Base-by-base conservation (phyloP, 1,139 yeast genomes). In the Pichia sp. region DNA sequence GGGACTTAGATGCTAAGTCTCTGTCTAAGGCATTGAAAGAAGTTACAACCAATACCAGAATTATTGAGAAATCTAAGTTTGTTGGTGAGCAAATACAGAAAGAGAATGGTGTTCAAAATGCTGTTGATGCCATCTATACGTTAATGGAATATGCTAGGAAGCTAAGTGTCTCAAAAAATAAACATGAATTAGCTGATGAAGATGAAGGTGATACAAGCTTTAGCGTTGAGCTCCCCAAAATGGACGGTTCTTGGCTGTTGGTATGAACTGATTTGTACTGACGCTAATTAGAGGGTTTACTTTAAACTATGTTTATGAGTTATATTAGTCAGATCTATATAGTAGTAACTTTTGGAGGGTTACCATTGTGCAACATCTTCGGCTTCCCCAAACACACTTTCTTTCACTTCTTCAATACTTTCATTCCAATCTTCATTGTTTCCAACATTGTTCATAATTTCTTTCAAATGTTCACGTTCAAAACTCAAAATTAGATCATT, bases 281-380 rank as follows among this genome's bases (percentile, higher is more conserved):
- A n/a, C n/a, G n/a, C n/a, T n/a, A n/a, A n/a, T n/a, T n/a, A n/a
- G n/a, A n/a, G n/a, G n/a, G n/a, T n/a, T n/a, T n/a, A n/a, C n/a
- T n/a, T 9, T 24, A 17, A 21, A 12, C n/a, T 5, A 21, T 4
- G 11, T 31, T 12, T 31, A 9, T 11, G 10, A n/a, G 6, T 31
- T 18, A 14, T 18, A 11, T 18, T 7, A 11, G 10, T 31, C 14
- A 17, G 30, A 23, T 23, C 8, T 9, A 9, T 15, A 33, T 20
- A 15, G 8, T 11, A 2, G 8, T 32, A n/a, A n/a, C n/a, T n/a
- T n/a, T n/a, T n/a, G n/a, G n/a, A 19, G 6, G 17, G 24, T 20
- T 34, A 88, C 97, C 97, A 89, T 51, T 80, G 83, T 20, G 96
- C 84, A 37, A 88, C 86, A 55, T 83, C 89, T 58, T 86, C 96